These are phyloP conservation scores for Huntiella savannae DNA, from an alignment of 2,329 filamentous ascomycete species.

Conservation along the genomic window DNA sequence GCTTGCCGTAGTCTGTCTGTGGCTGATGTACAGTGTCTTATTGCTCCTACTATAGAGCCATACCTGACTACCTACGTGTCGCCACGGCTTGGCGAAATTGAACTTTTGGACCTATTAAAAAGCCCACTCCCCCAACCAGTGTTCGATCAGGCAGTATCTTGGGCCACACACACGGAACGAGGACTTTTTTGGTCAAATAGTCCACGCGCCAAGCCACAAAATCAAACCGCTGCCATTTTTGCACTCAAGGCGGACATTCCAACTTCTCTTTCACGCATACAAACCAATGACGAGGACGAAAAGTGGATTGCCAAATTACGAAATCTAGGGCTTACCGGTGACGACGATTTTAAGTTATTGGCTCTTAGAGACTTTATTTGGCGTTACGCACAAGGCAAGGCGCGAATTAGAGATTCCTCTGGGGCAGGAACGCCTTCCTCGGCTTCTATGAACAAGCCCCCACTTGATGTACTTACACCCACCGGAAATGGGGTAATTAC, in stretches of 20 bases:
- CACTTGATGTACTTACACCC: slow-evolving; percentile 53
- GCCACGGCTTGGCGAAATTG: slow-evolving; percentile 47
- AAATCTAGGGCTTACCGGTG: slow-evolving; percentile 60
- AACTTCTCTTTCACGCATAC: slow-evolving; percentile 40
- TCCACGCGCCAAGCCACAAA: slow-evolving; percentile 42
- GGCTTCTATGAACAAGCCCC: slow-evolving; percentile 20
- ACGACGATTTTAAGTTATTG: slow-evolving; percentile 81
- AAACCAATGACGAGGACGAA: slow-evolving; percentile 81
- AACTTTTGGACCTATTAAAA: slow-evolving; percentile 65
- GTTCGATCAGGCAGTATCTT: slow-evolving; percentile 68
- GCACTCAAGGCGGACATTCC: slow-evolving; percentile 35
- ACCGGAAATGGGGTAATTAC: slow-evolving; percentile 22
- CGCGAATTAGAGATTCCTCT: slow-evolving; percentile 27
- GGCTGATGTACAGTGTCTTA: slow-evolving; percentile 67
- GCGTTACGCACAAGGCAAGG: slow-evolving; percentile 57
- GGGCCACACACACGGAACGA: slow-evolving; percentile 65
- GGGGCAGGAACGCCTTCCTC: slow-evolving; percentile 15
- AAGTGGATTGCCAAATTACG: slow-evolving; percentile 74
- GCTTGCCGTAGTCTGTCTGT: slow-evolving; percentile 55
- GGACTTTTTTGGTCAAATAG: slow-evolving; percentile 77
- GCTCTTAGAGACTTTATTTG: slow-evolving; percentile 80
- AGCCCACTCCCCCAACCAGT: slow-evolving; percentile 60
- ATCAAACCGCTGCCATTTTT: slow-evolving; percentile 27
- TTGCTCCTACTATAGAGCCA: slow-evolving; percentile 60
- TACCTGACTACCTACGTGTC: slow-evolving; percentile 61